These are phyloP conservation scores for Annulohypoxylon maeteangense DNA, from an alignment of 495 filamentous ascomycete genomes.

Conservation along the genomic window DNA sequence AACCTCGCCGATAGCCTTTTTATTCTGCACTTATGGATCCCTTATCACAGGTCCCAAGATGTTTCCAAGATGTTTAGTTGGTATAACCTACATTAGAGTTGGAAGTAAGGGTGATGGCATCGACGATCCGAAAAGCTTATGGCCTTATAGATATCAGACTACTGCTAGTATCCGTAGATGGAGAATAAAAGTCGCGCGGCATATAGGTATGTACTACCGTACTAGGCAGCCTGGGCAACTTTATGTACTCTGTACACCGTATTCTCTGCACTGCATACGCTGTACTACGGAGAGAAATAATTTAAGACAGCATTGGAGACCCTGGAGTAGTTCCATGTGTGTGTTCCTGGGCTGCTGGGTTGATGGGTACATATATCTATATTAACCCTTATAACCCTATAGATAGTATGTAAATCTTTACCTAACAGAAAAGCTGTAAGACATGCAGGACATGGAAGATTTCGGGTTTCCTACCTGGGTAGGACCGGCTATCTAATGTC, in stretches of 20 bases:
- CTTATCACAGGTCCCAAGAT: not conserved
- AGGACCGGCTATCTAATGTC: slow-evolving; percentile 21
- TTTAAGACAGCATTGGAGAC: not conserved
- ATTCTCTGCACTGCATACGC: too few species aligned
- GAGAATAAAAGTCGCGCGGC: not conserved
- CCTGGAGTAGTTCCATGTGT: not conserved
- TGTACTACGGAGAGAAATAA: too few species aligned
- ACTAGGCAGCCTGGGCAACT: too few species aligned
- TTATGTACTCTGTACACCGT: too few species aligned
- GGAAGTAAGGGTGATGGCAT: not conserved
- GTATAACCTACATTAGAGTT: not conserved
- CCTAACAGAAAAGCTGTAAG: not conserved
- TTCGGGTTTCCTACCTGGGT: slow-evolving; percentile 37
- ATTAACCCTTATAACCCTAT: not conserved
- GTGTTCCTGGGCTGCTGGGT: not conserved
- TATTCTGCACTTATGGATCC: not conserved
- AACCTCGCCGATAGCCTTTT: slow-evolving; percentile 24
- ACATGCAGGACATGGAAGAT: not conserved
- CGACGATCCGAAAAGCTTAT: not conserved
- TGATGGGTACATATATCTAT: not conserved
- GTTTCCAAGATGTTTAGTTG: too few species aligned
- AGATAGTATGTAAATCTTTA: not conserved
- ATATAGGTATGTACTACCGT: too few species aligned
- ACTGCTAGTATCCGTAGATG: not conserved
- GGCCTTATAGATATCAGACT: not conserved